Evolutionary conservation across 257 asterid genomes (phyloP).

Genomic region (Solanum pennellii): DNA sequence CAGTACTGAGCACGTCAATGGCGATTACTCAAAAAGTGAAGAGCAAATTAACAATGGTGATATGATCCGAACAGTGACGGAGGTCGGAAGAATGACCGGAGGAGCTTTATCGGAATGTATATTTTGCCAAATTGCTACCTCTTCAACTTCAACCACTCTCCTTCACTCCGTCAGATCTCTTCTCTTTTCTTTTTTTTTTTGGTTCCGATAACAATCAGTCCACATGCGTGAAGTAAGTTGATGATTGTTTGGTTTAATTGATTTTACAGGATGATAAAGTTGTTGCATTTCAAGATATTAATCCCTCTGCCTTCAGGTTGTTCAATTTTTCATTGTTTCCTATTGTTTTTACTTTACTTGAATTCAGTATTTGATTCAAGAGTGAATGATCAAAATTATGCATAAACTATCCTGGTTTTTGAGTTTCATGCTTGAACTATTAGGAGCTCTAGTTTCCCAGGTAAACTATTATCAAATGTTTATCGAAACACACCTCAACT

Average conservation of each 20-base stretch:
- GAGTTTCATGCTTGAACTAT: background rate
- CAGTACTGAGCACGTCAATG: background rate
- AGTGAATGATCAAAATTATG: background rate
- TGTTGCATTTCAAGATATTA: constrained; percentile 70
- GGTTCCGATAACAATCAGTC: background rate
- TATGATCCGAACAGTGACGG: background rate
- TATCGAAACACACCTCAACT: background rate
- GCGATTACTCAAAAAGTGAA: background rate
- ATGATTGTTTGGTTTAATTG: background rate
- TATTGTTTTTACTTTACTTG: background rate
- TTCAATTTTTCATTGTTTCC: background rate
- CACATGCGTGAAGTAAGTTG: background rate
- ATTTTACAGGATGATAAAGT: constrained; percentile 53
- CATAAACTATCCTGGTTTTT: background rate
- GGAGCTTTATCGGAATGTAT: constrained; percentile 19
- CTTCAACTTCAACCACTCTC: constrained; percentile 45
- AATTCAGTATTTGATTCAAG: background rate
- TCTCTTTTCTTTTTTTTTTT: background rate
- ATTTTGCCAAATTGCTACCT: constrained; percentile 64
- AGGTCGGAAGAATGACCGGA: background rate
- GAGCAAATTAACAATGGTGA: background rate
- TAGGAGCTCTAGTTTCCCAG: background rate
- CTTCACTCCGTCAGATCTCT: constrained; percentile 42
- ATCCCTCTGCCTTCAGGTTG: constrained; percentile 71
- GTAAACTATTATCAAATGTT: background rate